Conservation (phyloP, 2,329 filamentous ascomycete species). For the Talaromyces funiculosus region DNA sequence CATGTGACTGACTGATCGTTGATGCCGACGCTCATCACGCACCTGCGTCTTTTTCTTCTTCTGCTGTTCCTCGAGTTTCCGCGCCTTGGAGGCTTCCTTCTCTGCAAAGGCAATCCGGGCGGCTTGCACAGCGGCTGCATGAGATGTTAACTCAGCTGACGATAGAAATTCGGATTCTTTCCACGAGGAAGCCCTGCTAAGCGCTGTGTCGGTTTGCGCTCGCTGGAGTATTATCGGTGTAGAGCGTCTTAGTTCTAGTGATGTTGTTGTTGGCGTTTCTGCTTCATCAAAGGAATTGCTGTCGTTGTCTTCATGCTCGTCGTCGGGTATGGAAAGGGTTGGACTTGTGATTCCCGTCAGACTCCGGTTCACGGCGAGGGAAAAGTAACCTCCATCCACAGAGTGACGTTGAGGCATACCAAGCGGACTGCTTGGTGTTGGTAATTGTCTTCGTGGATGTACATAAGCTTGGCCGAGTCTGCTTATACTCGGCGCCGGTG, state of each 20-base stretch:
- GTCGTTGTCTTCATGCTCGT: constrained; percentile 39
- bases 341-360: constrained; percentile 2
- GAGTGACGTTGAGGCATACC: constrained; percentile 48
- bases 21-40: constrained; percentile 39
- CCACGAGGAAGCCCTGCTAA: constrained; percentile 8
- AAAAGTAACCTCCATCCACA: constrained; percentile 18
- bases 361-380: constrained; percentile 7
- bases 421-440: constrained; percentile 49
- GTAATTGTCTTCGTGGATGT: constrained; percentile 52
- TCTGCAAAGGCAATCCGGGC: constrained; percentile 54
- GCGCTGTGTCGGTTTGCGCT: constrained; percentile 8
- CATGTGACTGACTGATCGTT: constrained; percentile 30
- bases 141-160: constrained; percentile 49
- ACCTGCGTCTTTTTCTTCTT: constrained; percentile 43
- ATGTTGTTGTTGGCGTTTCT: constrained; percentile 14
- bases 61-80: constrained; percentile 50
- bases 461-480: constrained; percentile 49
- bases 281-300: constrained; percentile 46
- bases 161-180: constrained; percentile 32
- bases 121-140: constrained; percentile 52
- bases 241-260: constrained; percentile 23
- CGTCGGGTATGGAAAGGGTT: constrained; percentile 31
- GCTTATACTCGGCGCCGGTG: constrained; percentile 48
- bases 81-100: constrained; percentile 53
- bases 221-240: constrained; percentile 6